phyloP scores from a whole-genome alignment of 768 basidiomycete species.

The Pleurotus eryngii region DNA sequence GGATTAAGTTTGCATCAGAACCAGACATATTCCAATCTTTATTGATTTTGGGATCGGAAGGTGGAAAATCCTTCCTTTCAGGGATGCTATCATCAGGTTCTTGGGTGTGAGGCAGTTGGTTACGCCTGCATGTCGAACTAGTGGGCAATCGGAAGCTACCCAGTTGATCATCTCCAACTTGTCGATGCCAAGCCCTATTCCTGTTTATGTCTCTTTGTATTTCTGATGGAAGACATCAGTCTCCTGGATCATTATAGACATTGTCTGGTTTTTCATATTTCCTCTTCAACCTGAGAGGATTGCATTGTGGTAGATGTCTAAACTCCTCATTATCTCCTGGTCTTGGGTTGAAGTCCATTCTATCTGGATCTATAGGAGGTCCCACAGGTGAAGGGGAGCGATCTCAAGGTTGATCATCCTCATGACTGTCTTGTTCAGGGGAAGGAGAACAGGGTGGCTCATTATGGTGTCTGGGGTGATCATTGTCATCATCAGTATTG shows the following conservation, averaged over 20 bases:
- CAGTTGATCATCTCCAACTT: neutral
- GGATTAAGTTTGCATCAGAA: too few species aligned
- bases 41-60: too few species aligned
- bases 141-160: too few species aligned
- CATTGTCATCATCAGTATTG: too few species aligned
- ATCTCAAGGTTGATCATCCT: neutral
- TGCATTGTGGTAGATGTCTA: too few species aligned
- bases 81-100: too few species aligned
- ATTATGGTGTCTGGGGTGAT: too few species aligned
- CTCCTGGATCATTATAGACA: neutral
- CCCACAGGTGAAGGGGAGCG: neutral
- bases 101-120: too few species aligned
- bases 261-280: neutral
- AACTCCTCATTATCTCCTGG: neutral
- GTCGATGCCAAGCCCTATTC: neutral
- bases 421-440: neutral
- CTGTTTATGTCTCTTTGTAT: neutral
- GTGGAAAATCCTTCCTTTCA: too few species aligned
- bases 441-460: too few species aligned
- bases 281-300: neutral
- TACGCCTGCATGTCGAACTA: too few species aligned
- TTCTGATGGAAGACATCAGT: neutral
- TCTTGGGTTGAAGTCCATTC: neutral
- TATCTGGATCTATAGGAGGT: neutral
- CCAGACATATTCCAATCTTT: too few species aligned